Evolutionary conservation across 139 green algal species (phyloP), one percentile per base, ranked within the genome.

Genomic region (Eudorina sp.): DNA sequence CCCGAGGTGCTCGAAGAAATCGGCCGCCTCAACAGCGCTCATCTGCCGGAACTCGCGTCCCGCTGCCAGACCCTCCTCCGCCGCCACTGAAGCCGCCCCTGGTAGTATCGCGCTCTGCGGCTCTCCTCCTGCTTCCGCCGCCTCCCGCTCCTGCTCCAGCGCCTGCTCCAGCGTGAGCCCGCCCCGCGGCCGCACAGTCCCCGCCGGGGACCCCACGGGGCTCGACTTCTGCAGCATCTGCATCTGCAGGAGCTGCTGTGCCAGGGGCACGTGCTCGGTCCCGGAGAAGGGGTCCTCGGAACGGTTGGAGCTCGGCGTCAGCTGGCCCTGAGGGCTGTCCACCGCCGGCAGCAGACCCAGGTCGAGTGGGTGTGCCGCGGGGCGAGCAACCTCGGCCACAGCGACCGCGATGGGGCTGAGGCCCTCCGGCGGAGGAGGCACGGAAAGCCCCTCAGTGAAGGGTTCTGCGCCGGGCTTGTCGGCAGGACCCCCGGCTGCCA

Each of bases 261-360:
- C 7, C 9, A 66, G 29, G 34, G 62, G 60, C 41, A 76, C 4
- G 80, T 62, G 80, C 80, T 86, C 80, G 4, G 62, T 16, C 23
- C 80, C 80, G 1, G 80, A 29, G 14, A 76, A 86, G 40, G 80
- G 80, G 62, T 86, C 58, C 4, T 86, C 58, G 8, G 80, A 77
- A 16, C 55, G 78, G 3, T 55, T 21, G 11, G 53, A 75, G 53
- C 34, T 27, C 3, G 79, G 79, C 11, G 55, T 85, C 40, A 11
- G 40, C 36, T 58, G 53, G 8, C 41, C 31, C 6, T 82, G 46
- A 13, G 19, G 77, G 36, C 38, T 72, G 34, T 69, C 53, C 36
- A 53, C 25, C 23, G 53, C 51, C 0, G 34, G 2, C 36, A 38
- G 1, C 8, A 36, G 3, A 14, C 31, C 23, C 40, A 86, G 34